phyloP scores from a whole-genome alignment of 768 basidiomycete genomes.

The Crassisporium funariophilum region DNA sequence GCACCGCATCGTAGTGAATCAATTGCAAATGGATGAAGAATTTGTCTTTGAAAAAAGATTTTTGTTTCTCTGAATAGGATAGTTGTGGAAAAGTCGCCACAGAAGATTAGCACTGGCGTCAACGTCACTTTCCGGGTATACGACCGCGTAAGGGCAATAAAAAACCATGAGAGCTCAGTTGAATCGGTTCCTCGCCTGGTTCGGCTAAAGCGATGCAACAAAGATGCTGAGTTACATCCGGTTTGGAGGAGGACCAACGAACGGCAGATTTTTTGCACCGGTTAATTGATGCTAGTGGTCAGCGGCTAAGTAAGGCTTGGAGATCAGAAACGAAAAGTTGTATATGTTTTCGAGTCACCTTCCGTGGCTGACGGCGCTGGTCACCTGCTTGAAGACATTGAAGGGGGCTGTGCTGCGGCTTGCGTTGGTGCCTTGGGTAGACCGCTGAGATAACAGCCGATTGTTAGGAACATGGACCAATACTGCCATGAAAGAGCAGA shows the following conservation, averaged over 20 bases:
- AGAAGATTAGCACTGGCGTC: constrained; percentile 1
- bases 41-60: constrained; percentile 13
- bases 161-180: not conserved
- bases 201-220: no score
- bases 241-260: constrained; percentile 11
- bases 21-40: constrained; percentile 1
- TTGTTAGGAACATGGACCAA: constrained; percentile 34
- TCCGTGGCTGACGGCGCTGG: constrained; percentile 30
- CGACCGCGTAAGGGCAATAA: not conserved
- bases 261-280: constrained; percentile 20
- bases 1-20: no score
- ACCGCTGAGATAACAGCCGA: constrained; percentile 34
- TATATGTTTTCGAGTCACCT: constrained; percentile 32
- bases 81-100: not conserved
- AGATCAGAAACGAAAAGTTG: constrained; percentile 6
- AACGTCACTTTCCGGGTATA: not conserved
- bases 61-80: constrained; percentile 4
- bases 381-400: constrained; percentile 13
- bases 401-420: constrained; percentile 19
- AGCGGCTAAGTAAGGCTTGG: constrained; percentile 19
- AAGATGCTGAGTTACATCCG: constrained; percentile 12
- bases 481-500: no score
- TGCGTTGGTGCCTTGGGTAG: constrained; percentile 18
- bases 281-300: constrained; percentile 15
- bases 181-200: no score